Evolutionary conservation across 768 basidiomycete genomes (phyloP).

Genomic region (Naematelia encephala): DNA sequence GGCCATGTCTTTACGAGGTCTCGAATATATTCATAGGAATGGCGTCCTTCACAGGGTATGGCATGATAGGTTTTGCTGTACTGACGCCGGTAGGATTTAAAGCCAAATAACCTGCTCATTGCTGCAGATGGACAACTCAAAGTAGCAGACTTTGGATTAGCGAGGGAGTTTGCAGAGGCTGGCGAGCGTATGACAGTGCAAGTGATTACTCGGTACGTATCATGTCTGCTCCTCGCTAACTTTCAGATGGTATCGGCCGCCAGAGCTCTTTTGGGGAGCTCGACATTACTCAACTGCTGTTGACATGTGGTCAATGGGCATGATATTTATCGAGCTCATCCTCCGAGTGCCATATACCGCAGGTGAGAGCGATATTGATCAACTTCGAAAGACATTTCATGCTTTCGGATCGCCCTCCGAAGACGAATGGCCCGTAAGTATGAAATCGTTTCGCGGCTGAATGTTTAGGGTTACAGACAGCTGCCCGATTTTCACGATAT

Average conservation of each 20-base stretch:
- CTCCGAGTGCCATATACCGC: conserved; percentile 91
- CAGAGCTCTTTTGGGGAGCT: conserved; percentile 87
- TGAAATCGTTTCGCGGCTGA: neutral
- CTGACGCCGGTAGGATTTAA: conserved; percentile 68
- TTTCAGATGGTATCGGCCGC: conserved; percentile 91
- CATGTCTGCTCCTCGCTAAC: neutral
- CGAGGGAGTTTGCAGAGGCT: conserved; percentile 91
- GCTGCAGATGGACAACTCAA: conserved; percentile 87
- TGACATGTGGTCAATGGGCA: conserved; percentile 96
- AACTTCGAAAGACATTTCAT: conserved; percentile 87
- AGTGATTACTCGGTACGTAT: conserved; percentile 87
- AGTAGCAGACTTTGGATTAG: conserved; percentile 97
- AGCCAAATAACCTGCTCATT: conserved; percentile 97
- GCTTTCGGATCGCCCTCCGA: conserved; percentile 95
- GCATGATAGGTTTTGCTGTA: neutral
- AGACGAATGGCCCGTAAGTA: conserved; percentile 88
- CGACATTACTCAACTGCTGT: conserved; percentile 87
- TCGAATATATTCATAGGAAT: conserved; percentile 97
- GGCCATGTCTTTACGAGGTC: conserved; percentile 93
- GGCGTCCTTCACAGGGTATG: conserved; percentile 84
- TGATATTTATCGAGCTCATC: conserved; percentile 97
- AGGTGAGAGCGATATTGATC: conserved; percentile 94
- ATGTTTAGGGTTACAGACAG: conserved; percentile 75
- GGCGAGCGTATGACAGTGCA: conserved; percentile 96
- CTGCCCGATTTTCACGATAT: conserved; percentile 85